A percentile compares a stretch with the other conserved stretches of the same genome.
Evolutionary conservation across 805 yeast genomes (phyloP).

Genomic region (Zygoascus tannicola): DNA sequence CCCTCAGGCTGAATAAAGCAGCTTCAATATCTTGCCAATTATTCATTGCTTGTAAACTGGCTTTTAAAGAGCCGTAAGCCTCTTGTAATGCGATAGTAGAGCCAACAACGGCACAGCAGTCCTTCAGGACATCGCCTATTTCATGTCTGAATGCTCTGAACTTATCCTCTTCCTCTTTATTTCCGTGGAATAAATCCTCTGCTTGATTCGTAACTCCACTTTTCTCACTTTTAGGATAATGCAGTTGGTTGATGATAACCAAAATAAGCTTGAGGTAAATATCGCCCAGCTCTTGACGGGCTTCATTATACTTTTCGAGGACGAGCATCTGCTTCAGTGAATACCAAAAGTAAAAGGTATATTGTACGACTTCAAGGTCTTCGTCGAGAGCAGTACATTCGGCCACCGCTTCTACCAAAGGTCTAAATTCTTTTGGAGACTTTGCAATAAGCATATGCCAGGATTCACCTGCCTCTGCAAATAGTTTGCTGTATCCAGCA

Average conservation of each 20-base stretch:
- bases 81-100: constrained; percentile 56
- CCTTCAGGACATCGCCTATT: constrained; percentile 96
- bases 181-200: constrained; percentile 47
- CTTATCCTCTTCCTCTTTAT: constrained; percentile 79
- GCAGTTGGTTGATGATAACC: constrained; percentile 57
- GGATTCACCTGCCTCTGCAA: constrained; percentile 88
- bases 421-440: constrained; percentile 57
- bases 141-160: constrained; percentile 91
- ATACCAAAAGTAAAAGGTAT: constrained; percentile 91
- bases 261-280: constrained; percentile 50
- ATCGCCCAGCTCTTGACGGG: constrained; percentile 43
- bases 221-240: constrained; percentile 45
- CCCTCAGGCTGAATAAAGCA: constrained; percentile 76
- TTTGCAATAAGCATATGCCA: constrained; percentile 86
- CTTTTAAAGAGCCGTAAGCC: constrained; percentile 55
- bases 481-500: constrained; percentile 63
- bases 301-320: constrained; percentile 46
- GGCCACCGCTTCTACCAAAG: constrained; percentile 63
- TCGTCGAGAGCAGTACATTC: constrained; percentile 64
- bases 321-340: constrained; percentile 62
- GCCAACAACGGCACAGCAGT: constrained; percentile 88
- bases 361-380: constrained; percentile 82
- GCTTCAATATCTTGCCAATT: constrained; percentile 86
- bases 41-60: constrained; percentile 23
- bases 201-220: constrained; percentile 29